A percentile compares a stretch with the other conserved stretches of the same genome.
phyloP scores from a whole-genome alignment of 148 eudicot species.

The Salicornia ramosissima region DNA sequence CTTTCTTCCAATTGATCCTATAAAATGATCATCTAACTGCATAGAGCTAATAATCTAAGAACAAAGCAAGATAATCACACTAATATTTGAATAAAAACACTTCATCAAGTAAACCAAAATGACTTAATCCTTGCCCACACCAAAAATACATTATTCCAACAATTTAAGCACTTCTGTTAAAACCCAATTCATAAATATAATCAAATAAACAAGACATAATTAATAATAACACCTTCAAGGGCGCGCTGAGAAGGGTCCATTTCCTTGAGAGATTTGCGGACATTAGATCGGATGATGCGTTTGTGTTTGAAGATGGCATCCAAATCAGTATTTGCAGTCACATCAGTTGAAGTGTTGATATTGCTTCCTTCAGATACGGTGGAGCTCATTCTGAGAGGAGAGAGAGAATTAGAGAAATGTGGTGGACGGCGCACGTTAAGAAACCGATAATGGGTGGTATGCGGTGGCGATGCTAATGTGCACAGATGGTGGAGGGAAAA shows the following conservation, averaged over 20 bases:
- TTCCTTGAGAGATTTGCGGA: slow-evolving; percentile 53
- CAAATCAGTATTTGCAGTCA: slow-evolving; percentile 23
- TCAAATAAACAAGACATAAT: neutral
- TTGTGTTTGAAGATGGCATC: slow-evolving; percentile 61
- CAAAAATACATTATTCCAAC: neutral
- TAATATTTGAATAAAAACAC: no score
- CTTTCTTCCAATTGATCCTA: no score
- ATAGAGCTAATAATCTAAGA: no score
- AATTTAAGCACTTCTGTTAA: slow-evolving; percentile 1
- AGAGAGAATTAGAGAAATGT: slow-evolving; percentile 9
- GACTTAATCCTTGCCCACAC: no score
- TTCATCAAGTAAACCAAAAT: no score
- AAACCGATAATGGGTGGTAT: no score
- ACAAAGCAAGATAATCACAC: no score
- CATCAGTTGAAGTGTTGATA: no score
- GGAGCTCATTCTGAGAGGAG: slow-evolving; percentile 33
- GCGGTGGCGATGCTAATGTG: slow-evolving; percentile 24
- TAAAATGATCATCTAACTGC: no score
- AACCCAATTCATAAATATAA: slow-evolving; percentile 9
- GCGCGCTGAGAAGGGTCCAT: slow-evolving; percentile 60
- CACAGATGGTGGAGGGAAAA: slow-evolving; percentile 14
- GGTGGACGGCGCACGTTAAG: slow-evolving; percentile 18
- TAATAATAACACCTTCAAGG: slow-evolving; percentile 40
- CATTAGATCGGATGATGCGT: slow-evolving; percentile 50
- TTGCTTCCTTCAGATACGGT: slow-evolving; percentile 9